Conservation (phyloP, 805 yeast species). For the Wickerhamomyces pijperi region DNA sequence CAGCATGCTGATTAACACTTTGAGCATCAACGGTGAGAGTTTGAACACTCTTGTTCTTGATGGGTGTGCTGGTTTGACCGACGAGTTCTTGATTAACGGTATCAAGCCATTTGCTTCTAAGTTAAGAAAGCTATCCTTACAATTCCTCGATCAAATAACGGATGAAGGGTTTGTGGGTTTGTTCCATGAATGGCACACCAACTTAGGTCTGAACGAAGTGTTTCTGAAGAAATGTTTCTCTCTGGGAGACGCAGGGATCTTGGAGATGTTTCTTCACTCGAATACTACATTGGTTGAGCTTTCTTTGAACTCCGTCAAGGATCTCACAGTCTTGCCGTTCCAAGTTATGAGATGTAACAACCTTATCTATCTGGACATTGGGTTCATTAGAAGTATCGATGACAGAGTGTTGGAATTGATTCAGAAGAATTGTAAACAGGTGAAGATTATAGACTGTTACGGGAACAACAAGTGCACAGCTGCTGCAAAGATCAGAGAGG, state of each 20-base stretch:
- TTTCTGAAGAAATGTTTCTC: slow-evolving; percentile 56
- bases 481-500: slow-evolving; percentile 38
- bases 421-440: slow-evolving; percentile 46
- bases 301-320: slow-evolving; percentile 62
- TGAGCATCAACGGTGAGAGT: slow-evolving; percentile 52
- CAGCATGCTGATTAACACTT: slow-evolving; percentile 47
- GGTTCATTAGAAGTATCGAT: slow-evolving; percentile 71
- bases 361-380: slow-evolving; percentile 58
- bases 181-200: slow-evolving; percentile 42
- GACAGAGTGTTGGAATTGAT: slow-evolving; percentile 52
- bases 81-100: slow-evolving; percentile 46
- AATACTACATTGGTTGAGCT: slow-evolving; percentile 56
- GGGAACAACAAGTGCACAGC: slow-evolving; percentile 65
- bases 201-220: slow-evolving; percentile 49
- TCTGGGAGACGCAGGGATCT: slow-evolving; percentile 51
- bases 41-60: slow-evolving; percentile 50
- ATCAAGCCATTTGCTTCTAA: slow-evolving; percentile 44
- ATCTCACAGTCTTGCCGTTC: slow-evolving; percentile 40
- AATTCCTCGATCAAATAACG: slow-evolving; percentile 51
- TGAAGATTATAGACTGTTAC: slow-evolving; percentile 65
- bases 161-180: slow-evolving; percentile 53
- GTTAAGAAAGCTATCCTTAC: slow-evolving; percentile 48
- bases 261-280: slow-evolving; percentile 51
- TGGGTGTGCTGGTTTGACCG: slow-evolving; percentile 69
- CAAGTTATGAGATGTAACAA: slow-evolving; percentile 41